Evolutionary conservation across 2,329 filamentous ascomycete genomes (phyloP), one percentile per base, ranked within the genome.

Genomic region (Talaromyces sp.): DNA sequence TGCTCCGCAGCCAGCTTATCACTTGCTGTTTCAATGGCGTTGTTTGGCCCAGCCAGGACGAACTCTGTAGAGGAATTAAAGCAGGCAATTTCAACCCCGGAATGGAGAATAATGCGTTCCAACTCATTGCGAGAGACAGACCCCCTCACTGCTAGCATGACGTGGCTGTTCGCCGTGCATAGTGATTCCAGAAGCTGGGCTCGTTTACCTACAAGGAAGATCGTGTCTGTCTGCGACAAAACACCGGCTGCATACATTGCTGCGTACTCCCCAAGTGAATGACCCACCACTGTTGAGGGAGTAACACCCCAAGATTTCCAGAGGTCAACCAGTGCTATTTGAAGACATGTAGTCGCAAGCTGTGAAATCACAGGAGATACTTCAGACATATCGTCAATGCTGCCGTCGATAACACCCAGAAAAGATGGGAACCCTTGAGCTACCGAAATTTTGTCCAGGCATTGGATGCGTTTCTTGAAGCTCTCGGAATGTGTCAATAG

Each of bases 51-150:
- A 63, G 84, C 85, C n/a, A 95, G 79, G 1, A 95, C 91, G 10
- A 87, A 92, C 71, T 92, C 89, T 57, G 85, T 80, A 0, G 87
- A 86, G 0, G 88, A 86, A 67, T 96, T 96, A 71, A 92, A 83
- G 77, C 91, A 96, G 17, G 91, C 88, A 63, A 87, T 75, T 67
- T 84, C 82, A 39, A 33, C 28, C 25, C 19, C 17, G 3, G 39
- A 57, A 25, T 30, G 33, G 6, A 1, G 6, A 25, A 30, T 27
- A 30, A 51, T 66, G 78, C 82, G 79, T 54, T 80, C 61, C 88
- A 72, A 64, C 55, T 65, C 51, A 59, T 59, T 57, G 30, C 39
- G 58, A 55, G 19, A 69, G 4, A 39, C 22, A 2, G 42, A 54
- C 13, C 30, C 51, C 71, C 74, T 73, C 10, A 80, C 71, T 19